A percentile compares a stretch with the other conserved stretches of the same genome.
Evolutionary conservation across 2,329 filamentous ascomycete species (phyloP).

Genomic region (Phyllachora maydis): DNA sequence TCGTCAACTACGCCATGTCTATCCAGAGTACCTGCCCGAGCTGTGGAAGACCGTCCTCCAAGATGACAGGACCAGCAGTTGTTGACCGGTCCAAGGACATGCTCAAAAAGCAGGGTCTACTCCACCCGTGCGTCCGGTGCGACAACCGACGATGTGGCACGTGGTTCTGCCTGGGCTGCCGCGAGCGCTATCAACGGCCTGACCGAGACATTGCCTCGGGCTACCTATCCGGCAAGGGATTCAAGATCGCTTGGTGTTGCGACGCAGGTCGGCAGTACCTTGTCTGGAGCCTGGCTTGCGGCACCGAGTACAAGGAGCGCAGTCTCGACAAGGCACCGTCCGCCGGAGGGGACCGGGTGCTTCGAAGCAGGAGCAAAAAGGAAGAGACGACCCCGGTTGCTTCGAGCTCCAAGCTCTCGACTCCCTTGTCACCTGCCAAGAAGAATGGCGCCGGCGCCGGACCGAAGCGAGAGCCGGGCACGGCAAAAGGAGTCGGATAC

Average conservation of each 20-base stretch:
- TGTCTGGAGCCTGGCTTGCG: slow-evolving; percentile 7
- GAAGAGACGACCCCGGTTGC: neutral
- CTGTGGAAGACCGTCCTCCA: no score
- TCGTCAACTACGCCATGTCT: no score
- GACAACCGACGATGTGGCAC: slow-evolving; percentile 4
- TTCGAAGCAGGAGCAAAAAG: no score
- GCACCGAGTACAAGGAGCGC: slow-evolving; percentile 2
- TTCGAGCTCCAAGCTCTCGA: neutral
- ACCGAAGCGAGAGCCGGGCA: slow-evolving; percentile 1
- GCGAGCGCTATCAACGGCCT: neutral
- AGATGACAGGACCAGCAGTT: no score
- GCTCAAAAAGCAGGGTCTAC: neutral
- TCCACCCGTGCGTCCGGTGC: slow-evolving; percentile 2
- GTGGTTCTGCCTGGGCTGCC: slow-evolving; percentile 5
- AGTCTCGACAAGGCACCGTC: neutral
- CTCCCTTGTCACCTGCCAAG: slow-evolving; percentile 1
- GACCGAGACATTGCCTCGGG: neutral
- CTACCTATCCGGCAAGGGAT: slow-evolving; percentile 1
- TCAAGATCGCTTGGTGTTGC: slow-evolving; percentile 8
- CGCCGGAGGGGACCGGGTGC: no score
- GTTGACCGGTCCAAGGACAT: neutral
- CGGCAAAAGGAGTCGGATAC: neutral
- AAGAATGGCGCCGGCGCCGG: slow-evolving; percentile 34
- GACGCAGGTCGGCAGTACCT: slow-evolving; percentile 7
- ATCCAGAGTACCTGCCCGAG: no score